Evolutionary conservation across 306 rosid genomes (phyloP).

Genomic region (Fagus sylvatica): DNA sequence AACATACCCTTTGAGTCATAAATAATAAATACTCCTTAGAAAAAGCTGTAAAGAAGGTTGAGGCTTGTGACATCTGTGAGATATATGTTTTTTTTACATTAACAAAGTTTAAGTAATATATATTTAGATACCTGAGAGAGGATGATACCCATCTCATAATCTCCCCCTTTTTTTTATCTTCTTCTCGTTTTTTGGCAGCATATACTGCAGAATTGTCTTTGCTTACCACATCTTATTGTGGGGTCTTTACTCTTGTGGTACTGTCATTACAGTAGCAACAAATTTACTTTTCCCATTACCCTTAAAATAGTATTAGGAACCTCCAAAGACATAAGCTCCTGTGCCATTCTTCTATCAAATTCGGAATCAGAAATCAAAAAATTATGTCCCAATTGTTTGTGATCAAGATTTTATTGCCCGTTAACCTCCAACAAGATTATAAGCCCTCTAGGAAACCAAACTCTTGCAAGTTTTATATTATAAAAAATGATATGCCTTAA

Average conservation of each 20-base stretch:
- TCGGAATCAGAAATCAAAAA: background rate
- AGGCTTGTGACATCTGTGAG: background rate
- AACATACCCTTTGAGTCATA: no score
- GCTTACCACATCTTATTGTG: no score
- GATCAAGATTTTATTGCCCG: background rate
- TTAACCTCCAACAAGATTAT: conserved; percentile 12
- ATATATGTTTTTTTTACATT: background rate
- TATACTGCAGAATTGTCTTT: no score
- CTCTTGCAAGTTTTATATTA: background rate
- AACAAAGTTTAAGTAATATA: background rate
- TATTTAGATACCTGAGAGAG: background rate
- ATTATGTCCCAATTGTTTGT: background rate
- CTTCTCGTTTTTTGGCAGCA: no score
- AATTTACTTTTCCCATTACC: background rate
- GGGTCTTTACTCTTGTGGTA: no score
- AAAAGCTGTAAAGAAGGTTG: background rate
- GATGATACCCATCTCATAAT: conserved; percentile 3
- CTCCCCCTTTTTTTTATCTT: no score
- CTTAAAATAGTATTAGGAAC: background rate
- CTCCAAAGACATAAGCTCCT: background rate
- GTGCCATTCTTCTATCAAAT: background rate
- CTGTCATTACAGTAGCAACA: no score
- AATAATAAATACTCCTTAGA: background rate
- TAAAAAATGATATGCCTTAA: background rate
- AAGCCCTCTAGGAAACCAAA: background rate